phyloP scores from a whole-genome alignment of 2,329 filamentous ascomycete species.

The Trichocomaceae sp. region DNA sequence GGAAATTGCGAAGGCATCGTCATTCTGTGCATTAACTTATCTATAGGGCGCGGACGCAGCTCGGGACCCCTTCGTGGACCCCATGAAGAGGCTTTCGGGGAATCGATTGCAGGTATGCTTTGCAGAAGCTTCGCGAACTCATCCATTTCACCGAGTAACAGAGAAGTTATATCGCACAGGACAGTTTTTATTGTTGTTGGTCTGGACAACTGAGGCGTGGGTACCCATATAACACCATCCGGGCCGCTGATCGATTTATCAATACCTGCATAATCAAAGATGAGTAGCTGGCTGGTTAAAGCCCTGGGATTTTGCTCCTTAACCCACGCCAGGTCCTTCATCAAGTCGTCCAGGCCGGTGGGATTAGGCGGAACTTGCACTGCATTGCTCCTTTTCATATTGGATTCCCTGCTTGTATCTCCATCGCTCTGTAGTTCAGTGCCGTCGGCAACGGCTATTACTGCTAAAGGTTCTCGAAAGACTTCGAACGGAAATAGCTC shows the following conservation, averaged over 20 bases:
- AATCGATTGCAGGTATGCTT: conserved; percentile 67
- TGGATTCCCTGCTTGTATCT: conserved; percentile 10
- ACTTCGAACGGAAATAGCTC: conserved; percentile 83
- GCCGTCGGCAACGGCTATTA: conserved; percentile 82
- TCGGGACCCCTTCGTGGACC: conserved; percentile 46
- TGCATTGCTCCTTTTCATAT: conserved; percentile 8
- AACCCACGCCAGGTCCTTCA: conserved; percentile 62
- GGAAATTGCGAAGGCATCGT: conserved; percentile 63
- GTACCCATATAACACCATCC: conserved; percentile 65
- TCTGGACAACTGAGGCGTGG: conserved; percentile 60
- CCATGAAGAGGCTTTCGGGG: conserved; percentile 52
- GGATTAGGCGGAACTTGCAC: conserved; percentile 30
- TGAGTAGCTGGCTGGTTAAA: conserved; percentile 67
- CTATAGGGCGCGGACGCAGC: conserved; percentile 39
- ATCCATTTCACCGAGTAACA: conserved; percentile 69
- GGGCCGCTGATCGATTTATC: conserved; percentile 50
- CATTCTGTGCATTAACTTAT: conserved; percentile 64
- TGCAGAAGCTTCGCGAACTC: conserved; percentile 67
- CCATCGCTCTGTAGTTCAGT: conserved; percentile 51
- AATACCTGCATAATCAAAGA: conserved; percentile 65
- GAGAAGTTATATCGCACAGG: conserved; percentile 70
- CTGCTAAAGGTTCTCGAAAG: conserved; percentile 73
- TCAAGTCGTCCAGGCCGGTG: conserved; percentile 33
- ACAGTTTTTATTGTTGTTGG: conserved; percentile 74
- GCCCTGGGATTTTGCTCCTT: conserved; percentile 68